These are phyloP conservation scores for Dioscorea cayenensis DNA, from an alignment of 116 monocot genomes.

Conservation along the genomic window DNA sequence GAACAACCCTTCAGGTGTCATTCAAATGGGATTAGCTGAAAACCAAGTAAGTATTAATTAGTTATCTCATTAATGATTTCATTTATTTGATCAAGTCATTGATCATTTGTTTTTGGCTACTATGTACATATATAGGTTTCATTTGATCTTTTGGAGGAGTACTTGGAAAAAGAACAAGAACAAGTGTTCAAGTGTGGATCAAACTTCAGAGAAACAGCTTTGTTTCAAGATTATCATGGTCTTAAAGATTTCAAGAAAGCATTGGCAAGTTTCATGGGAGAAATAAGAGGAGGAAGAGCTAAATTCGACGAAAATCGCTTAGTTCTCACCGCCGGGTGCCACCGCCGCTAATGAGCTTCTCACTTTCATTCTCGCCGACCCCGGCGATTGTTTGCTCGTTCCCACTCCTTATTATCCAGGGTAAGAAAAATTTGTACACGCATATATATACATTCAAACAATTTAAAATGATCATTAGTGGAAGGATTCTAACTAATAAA, in stretches of 20 bases:
- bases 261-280: slow-evolving; percentile 74
- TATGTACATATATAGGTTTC: slow-evolving; percentile 16
- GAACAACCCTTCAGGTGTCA: slow-evolving; percentile 57
- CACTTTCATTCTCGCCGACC: slow-evolving; percentile 61
- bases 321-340: slow-evolving; percentile 74
- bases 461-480: no score
- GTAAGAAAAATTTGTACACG: slow-evolving; percentile 8
- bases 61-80: not conserved
- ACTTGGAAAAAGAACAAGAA: slow-evolving; percentile 38
- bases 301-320: slow-evolving; percentile 48
- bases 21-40: slow-evolving; percentile 86
- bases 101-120: not conserved
- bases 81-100: not conserved
- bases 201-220: slow-evolving; percentile 52
- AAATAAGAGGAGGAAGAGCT: slow-evolving; percentile 55
- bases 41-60: slow-evolving; percentile 44
- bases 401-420: slow-evolving; percentile 87
- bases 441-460: no score
- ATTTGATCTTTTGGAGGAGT: slow-evolving; percentile 58
- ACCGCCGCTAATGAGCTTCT: slow-evolving; percentile 80
- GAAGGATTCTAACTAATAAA: no score
- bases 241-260: slow-evolving; percentile 56
- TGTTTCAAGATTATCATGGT: slow-evolving; percentile 76
- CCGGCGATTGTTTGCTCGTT: slow-evolving; percentile 61
- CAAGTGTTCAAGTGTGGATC: slow-evolving; percentile 35